These are phyloP conservation scores for Phyllosticta citrichinensis DNA, from an alignment of 2,329 filamentous ascomycete genomes.

Conservation along the genomic window DNA sequence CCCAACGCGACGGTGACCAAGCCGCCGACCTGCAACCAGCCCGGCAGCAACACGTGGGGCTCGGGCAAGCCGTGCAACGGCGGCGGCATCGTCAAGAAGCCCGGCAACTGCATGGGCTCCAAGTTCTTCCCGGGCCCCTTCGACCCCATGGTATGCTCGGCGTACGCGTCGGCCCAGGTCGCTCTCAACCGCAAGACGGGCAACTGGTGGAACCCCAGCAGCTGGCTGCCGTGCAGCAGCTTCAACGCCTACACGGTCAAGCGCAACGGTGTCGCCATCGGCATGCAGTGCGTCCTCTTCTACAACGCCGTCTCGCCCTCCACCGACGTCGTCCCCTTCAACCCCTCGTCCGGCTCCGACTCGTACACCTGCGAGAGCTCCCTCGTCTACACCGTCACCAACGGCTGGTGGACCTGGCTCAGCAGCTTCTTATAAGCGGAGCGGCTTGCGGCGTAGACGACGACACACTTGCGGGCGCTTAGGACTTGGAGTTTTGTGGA, in stretches of 20 bases:
- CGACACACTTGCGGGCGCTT: neutral
- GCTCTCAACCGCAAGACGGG: neutral
- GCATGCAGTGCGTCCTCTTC: constrained; percentile 20
- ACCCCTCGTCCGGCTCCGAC: neutral
- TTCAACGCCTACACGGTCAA: constrained; percentile 25
- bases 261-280: constrained; percentile 15
- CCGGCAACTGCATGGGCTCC: constrained; percentile 20
- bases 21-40: constrained; percentile 7
- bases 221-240: constrained; percentile 21
- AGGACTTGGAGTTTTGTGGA: neutral
- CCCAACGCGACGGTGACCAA: neutral
- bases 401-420: neutral
- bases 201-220: neutral
- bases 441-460: neutral
- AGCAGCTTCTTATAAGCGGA: neutral
- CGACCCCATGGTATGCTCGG: constrained; percentile 22
- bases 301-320: neutral
- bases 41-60: constrained; percentile 11
- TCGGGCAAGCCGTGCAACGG: constrained; percentile 12
- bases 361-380: neutral
- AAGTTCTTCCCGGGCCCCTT: constrained; percentile 21
- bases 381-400: constrained; percentile 1
- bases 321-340: neutral
- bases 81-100: constrained; percentile 21
- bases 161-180: constrained; percentile 14